phyloP scores from a whole-genome alignment of 2,329 filamentous ascomycete genomes.

The Penicillium sp. region DNA sequence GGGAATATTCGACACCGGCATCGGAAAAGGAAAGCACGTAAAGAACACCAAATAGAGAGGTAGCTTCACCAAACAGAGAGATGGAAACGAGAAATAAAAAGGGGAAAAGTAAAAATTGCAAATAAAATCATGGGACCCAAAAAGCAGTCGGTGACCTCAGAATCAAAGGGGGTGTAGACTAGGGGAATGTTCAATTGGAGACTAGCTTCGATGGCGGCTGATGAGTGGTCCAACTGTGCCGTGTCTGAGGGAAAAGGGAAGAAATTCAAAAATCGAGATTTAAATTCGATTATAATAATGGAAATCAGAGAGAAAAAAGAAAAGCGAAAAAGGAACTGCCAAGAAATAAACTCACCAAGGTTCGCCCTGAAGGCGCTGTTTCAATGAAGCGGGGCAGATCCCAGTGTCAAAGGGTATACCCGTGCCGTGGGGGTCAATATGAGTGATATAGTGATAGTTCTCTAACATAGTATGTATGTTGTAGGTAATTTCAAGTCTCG shows the following conservation, averaged over 20 bases:
- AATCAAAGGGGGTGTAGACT: slow-evolving; percentile 10
- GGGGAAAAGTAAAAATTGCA: slow-evolving; percentile 5
- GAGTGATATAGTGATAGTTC: slow-evolving; percentile 6
- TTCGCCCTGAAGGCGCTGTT: slow-evolving; percentile 29
- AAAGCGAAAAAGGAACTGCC: slow-evolving; percentile 24
- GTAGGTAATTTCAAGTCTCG: too few species aligned
- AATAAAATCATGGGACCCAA: slow-evolving; percentile 26
- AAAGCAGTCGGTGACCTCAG: slow-evolving; percentile 25
- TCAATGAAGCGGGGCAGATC: slow-evolving; percentile 38
- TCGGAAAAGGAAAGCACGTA: not conserved
- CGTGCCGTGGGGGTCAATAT: slow-evolving; percentile 27
- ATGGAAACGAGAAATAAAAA: too few species aligned
- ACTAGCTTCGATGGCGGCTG: slow-evolving; percentile 6
- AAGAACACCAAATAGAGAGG: too few species aligned
- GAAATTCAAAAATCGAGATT: not conserved
- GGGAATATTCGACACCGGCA: not conserved
- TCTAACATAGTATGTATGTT: not conserved
- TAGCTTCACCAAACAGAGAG: too few species aligned
- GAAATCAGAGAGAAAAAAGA: not conserved
- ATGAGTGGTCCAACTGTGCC: slow-evolving; percentile 23
- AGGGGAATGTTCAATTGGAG: slow-evolving; percentile 23
- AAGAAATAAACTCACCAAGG: slow-evolving; percentile 34
- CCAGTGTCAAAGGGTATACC: slow-evolving; percentile 36
- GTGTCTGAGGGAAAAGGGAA: slow-evolving; percentile 15
- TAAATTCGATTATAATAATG: not conserved